These are phyloP conservation scores for Exophiala calicioides DNA, from an alignment of 2,329 filamentous ascomycete genomes.

Conservation along the genomic window DNA sequence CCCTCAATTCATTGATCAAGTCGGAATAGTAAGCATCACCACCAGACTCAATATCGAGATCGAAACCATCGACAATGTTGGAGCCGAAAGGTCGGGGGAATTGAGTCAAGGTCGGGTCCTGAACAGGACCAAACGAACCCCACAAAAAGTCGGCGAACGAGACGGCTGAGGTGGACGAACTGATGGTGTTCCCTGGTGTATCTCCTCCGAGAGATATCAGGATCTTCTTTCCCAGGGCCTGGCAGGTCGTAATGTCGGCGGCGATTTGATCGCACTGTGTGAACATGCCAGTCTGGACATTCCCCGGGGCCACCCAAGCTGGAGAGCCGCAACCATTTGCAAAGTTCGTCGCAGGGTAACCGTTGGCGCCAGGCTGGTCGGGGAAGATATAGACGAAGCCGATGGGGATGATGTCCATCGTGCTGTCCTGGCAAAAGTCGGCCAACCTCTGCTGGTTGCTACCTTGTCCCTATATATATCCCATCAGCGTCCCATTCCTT, in stretches of 20 bases:
- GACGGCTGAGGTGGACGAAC: conserved; percentile 53
- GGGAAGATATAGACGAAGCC: conserved; percentile 59
- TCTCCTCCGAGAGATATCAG: conserved; percentile 71
- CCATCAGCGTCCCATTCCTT: too few relatives aligned
- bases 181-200: conserved; percentile 68
- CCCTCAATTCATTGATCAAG: conserved; percentile 63
- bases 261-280: conserved; percentile 46
- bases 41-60: conserved; percentile 70
- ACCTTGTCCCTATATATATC: conserved; percentile 53
- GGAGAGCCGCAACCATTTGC: conserved; percentile 54
- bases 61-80: conserved; percentile 70
- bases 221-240: conserved; percentile 68
- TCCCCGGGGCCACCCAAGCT: conserved; percentile 39
- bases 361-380: conserved; percentile 40
- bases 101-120: conserved; percentile 32
- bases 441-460: conserved; percentile 49
- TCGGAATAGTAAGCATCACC: conserved; percentile 59
- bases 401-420: conserved; percentile 58
- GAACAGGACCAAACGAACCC: conserved; percentile 67
- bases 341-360: conserved; percentile 57
- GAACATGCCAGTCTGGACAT: conserved; percentile 42
- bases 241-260: conserved; percentile 59
- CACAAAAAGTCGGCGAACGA: conserved; percentile 64
- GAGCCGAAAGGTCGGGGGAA: conserved; percentile 66
- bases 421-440: conserved; percentile 54